Evolutionary conservation across 345 rosid species (phyloP), one percentile per base, ranked within the genome.

Genomic region (Melaleuca quinquenervia): DNA sequence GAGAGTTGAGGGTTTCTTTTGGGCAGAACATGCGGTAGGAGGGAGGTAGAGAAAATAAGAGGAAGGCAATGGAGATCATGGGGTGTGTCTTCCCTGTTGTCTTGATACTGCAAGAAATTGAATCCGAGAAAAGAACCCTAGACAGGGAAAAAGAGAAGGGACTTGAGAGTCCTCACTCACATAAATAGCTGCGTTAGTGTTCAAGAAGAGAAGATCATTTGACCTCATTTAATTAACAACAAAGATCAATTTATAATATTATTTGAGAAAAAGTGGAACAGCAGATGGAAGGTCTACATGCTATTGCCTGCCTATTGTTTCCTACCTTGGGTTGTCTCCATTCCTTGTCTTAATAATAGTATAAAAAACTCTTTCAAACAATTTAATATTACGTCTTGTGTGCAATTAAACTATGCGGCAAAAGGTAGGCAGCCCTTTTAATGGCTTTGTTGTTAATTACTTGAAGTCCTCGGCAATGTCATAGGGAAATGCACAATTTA

Each of bases 381-480:
- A 18, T 36, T 70, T 36, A 18, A 36, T 70, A 36, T 70, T 32
- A 70, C 36, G 36, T 70, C 44, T 70, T 36, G 80, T 20, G 48
- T 36, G 80, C 80, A 3, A 36, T 70, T 36, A 36, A 7, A 36
- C 80, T 70, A 70, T 70, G 80, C 20, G 85, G 85, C 78, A 84
- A 58, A 84, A 84, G 58, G 85, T 84, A 44, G 76, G 78, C 58
- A 44, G 85, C 76, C 85, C 52, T 84, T 84, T 58, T 82, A 51
- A 51, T 56, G 80, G 36, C 80, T 24, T 51, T 64, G 85, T 84
- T 84, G 50, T 58, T 64, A 24, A 84, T 29, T 45, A 29, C 64
- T 32, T 84, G 49, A 21, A 60, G 85, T 22, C 82, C 53, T 76
- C 82, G 87, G 87, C 83, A 85, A 75, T 75, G 83, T 85, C 74